Evolutionary conservation across 2,329 filamentous ascomycete species (phyloP).

Genomic region (Aspergillus pseudoviridinutans): DNA sequence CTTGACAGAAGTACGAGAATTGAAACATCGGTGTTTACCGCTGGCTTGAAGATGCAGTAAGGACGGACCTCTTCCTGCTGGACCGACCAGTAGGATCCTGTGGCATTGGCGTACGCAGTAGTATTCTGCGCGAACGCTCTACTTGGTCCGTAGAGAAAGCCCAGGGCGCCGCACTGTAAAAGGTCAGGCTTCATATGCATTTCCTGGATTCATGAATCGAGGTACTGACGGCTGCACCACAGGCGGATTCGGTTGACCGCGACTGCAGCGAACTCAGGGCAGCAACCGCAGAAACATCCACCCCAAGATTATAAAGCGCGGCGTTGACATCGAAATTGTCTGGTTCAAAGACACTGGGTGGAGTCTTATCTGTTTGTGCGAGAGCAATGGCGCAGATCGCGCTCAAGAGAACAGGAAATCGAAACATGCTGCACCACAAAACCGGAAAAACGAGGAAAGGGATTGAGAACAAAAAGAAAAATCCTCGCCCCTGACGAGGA

Average conservation of each 20-base stretch:
- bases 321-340: neutral
- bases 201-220: too few species aligned
- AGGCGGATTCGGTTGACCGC: neutral
- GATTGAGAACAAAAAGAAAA: neutral
- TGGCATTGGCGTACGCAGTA: conserved; percentile 17
- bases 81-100: conserved; percentile 31
- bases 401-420: neutral
- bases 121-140: conserved; percentile 14
- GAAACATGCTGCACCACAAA: neutral
- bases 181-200: neutral
- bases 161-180: conserved; percentile 11
- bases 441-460: neutral
- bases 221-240: neutral
- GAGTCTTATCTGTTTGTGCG: neutral
- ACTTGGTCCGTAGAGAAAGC: conserved; percentile 10
- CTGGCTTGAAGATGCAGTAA: conserved; percentile 32
- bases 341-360: neutral
- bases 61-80: conserved; percentile 35
- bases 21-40: conserved; percentile 26
- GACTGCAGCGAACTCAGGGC: neutral
- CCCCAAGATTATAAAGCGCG: neutral
- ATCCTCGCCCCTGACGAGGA: neutral
- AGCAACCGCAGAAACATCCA: neutral
- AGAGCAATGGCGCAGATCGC: neutral
- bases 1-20: conserved; percentile 28